These are phyloP conservation scores for Talaromyces islandicus DNA, from an alignment of 2,329 filamentous ascomycete species.

Conservation along the genomic window DNA sequence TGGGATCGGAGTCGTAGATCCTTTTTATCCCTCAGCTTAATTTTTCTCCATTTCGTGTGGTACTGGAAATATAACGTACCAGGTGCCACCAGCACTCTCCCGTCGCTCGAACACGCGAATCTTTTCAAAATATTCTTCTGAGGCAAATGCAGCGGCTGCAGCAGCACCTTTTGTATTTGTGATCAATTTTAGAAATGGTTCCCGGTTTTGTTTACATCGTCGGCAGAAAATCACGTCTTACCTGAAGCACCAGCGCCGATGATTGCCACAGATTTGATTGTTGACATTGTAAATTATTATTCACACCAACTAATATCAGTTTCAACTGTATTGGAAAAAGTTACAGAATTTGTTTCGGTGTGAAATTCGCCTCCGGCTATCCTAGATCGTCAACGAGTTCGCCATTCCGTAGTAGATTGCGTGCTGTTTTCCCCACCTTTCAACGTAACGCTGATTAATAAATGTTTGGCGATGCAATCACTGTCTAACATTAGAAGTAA, in stretches of 20 bases:
- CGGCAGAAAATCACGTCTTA: conserved; percentile 6
- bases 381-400: background rate
- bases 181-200: background rate
- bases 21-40: conserved; percentile 11
- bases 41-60: background rate
- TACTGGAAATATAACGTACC: conserved; percentile 14
- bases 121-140: conserved; percentile 26
- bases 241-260: conserved; percentile 26
- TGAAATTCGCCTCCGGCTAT: background rate
- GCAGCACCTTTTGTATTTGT: conserved; percentile 14
- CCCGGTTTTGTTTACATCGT: background rate
- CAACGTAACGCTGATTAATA: background rate
- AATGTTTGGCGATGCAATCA: background rate
- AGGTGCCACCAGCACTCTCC: conserved; percentile 29
- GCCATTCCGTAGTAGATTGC: background rate
- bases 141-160: conserved; percentile 27
- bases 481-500: background rate
- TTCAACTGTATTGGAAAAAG: background rate
- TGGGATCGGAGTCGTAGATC: conserved; percentile 32
- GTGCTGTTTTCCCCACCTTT: background rate
- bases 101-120: conserved; percentile 31
- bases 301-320: background rate
- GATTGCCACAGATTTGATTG: conserved; percentile 20
- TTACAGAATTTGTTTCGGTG: background rate
- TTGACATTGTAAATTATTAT: background rate